Evolutionary conservation across 2,329 filamentous ascomycete genomes (phyloP), one percentile per base, ranked within the genome.

Genomic region (Cladobotryum mycophilum): DNA sequence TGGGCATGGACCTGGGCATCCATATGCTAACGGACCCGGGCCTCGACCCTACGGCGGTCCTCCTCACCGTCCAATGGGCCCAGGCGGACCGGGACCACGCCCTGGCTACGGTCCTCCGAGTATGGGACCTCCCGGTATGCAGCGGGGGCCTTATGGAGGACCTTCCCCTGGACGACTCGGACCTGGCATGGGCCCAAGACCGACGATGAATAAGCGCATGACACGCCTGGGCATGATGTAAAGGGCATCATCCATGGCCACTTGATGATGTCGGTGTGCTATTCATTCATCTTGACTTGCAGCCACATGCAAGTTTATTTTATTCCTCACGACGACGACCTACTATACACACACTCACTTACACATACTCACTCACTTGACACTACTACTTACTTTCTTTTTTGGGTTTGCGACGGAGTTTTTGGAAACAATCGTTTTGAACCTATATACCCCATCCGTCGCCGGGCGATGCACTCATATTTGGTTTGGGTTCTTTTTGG

Each of bases 201-300:
- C 76, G 45, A 70, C 69, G 56, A 80, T 82, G 78, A 79, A 82
- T 69, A 82, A 82, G 71, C 74, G 80, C 56, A 81, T 78, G 72
- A 83, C 80, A 53, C 72, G 80, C 54, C 62, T 82, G 47, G 79
- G 79, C 52, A 80, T 80, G 74, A 79, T 81, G 70, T 74, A 62
- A 70, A 52, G 18, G 18, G 41, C 9, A 34, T n/a, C n/a, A n/a
- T n/a, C n/a, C 25, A 20, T 3, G 7, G 14, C 43, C 41, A 43
- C 14, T 18, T 3, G 25, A 30, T 30, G 25, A 30, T 30, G 25
- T 30, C 25, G 25, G 25, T 11, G 9, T 30, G 25, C 9, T 30
- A 30, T 30, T 30, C 22, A 25, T 25, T 7, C 20, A 20, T 8
- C 25, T 30, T 30, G 6, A 30, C 25, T 30, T 30, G 25, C 25